These are phyloP conservation scores for Boletus edulis DNA, from an alignment of 768 basidiomycete species.

Conservation along the genomic window DNA sequence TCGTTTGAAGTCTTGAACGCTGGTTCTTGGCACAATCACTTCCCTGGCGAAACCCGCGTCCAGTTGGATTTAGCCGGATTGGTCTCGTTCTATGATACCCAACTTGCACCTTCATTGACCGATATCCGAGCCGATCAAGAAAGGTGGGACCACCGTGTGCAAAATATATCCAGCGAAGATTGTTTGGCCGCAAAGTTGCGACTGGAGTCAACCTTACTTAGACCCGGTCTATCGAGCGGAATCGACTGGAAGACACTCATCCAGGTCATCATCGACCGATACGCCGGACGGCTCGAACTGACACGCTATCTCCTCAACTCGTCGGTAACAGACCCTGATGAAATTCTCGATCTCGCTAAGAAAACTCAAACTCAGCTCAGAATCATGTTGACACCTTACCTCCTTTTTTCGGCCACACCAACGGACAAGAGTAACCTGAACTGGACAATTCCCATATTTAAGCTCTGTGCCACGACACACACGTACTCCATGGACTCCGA, in stretches of 20 bases:
- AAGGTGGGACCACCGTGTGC: conserved; percentile 32
- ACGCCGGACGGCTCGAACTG: conserved; percentile 30
- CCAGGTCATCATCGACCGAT: conserved; percentile 31
- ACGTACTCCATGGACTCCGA: conserved; percentile 11
- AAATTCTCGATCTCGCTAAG: conserved; percentile 4
- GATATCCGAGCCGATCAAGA: conserved; percentile 20
- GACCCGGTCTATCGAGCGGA: conserved; percentile 23
- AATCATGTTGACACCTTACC: conserved; percentile 30
- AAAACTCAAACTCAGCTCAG: conserved; percentile 25
- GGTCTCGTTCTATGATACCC: conserved; percentile 37
- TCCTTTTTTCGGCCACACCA: conserved; percentile 15
- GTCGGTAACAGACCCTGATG: background rate
- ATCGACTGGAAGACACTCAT: conserved; percentile 35
- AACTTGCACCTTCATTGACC: conserved; percentile 31
- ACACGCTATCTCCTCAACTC: conserved; percentile 21
- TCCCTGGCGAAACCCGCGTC: conserved; percentile 36
- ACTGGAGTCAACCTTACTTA: conserved; percentile 3
- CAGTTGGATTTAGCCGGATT: conserved; percentile 32
- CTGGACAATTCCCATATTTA: conserved; percentile 34
- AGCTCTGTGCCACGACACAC: conserved; percentile 29
- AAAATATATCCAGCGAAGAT: conserved; percentile 26
- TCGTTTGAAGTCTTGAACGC: conserved; percentile 9
- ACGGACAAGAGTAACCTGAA: background rate
- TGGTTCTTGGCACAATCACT: conserved; percentile 33
- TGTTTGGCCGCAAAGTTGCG: conserved; percentile 1